Base-by-base conservation (phyloP, 73 alveolate genomes). In the Halteria grandinella region DNA sequence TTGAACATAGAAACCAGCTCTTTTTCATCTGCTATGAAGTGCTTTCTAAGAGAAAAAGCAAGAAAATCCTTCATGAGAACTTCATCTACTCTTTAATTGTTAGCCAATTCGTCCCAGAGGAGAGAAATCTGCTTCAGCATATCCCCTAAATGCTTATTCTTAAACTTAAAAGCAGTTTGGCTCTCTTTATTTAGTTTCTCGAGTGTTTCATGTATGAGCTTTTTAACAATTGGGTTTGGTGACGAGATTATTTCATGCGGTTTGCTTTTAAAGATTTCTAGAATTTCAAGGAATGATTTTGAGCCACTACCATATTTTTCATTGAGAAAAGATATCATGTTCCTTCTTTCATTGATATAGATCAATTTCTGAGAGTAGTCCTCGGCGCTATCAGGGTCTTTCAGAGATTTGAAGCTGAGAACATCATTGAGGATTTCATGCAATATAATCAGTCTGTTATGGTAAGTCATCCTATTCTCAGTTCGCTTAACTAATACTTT, bases 391-490 rank as follows among this genome's bases (percentile, higher is more conserved):
- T 60, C 77, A 7, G 77, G 7, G 23, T 60, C 48, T 25, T 60
- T 60, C 8, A 60, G 43, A 37, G 37, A 21, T 59, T 60, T 60
- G 25, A 40, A 60, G 18, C 24, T 12, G 47, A 40, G 37, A 18
- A 60, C 77, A 60, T 60, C 77, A 24, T 48, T 36, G n/a, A 60
- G 60, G 3, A 60, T 60, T 27, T 60, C 77, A 40, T 60, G 77
- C 1, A 60, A 21, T 21, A 60, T 60, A 4, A 60, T 28, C 1
- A 60, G 58, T 37, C 43, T 60, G 34, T 60, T 55, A 60, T 60
- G 77, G 43, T 60, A 37, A 24, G 24, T 60, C 8, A 60, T 12
- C 34, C 43, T 60, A 24, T 34, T 60, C 58, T 60, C 43, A 6
- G 77, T 60, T 27, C 7, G 37, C 37, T 36, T 1, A 3, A 60